Conservation (phyloP, 2,329 filamentous ascomycete genomes). For the Aurifilum marmelostoma region DNA sequence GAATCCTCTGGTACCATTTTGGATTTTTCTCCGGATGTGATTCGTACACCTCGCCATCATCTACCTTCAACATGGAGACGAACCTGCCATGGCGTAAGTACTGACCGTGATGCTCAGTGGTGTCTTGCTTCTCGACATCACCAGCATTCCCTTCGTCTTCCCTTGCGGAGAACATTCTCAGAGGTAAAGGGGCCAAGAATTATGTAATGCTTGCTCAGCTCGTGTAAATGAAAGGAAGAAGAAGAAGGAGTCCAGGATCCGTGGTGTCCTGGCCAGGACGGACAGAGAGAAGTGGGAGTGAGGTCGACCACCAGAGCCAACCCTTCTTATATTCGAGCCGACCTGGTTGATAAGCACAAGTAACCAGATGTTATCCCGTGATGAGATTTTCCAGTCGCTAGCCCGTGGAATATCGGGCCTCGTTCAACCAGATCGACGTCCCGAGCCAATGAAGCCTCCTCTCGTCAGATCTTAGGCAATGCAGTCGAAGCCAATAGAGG, state of each 20-base stretch:
- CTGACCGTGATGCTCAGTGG: slow-evolving; percentile 15
- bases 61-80: slow-evolving; percentile 34
- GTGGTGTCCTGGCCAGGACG: not conserved
- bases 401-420: slow-evolving; percentile 19
- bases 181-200: no score
- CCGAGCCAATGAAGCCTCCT: slow-evolving; percentile 20
- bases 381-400: not conserved
- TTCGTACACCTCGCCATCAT: slow-evolving; percentile 41
- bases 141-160: not conserved
- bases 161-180: slow-evolving; percentile 16
- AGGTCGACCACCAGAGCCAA: not conserved
- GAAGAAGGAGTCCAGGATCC: slow-evolving; percentile 1
- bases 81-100: slow-evolving; percentile 31
- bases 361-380: slow-evolving; percentile 15
- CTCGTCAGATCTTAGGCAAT: slow-evolving; percentile 10
- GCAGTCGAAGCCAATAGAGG: slow-evolving; percentile 3
- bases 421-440: slow-evolving; percentile 12
- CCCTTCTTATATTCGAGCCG: not conserved
- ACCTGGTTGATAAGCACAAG: slow-evolving; percentile 9
- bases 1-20: slow-evolving; percentile 47
- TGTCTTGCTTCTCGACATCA: slow-evolving; percentile 7
- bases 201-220: no score
- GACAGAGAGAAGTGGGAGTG: not conserved
- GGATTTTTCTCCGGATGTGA: slow-evolving; percentile 36
- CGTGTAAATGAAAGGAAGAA: not conserved